Evolutionary conservation across 2,329 filamentous ascomycete genomes (phyloP), one percentile per base, ranked within the genome.

Genomic region (Tricladium varicosporioides): DNA sequence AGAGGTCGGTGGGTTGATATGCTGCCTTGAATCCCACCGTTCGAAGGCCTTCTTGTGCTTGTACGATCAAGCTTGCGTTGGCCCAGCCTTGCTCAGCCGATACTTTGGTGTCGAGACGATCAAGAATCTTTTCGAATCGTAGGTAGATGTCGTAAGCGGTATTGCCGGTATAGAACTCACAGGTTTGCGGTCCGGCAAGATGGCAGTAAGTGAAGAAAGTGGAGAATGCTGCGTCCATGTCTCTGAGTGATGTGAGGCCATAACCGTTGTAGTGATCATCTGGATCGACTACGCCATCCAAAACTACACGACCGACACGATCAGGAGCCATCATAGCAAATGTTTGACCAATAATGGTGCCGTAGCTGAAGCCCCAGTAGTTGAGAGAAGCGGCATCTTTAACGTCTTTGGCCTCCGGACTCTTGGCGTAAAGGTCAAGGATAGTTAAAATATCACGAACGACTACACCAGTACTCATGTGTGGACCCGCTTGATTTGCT

Each of bases 281-380:
- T 16, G 59, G 42, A 53, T 67, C 61, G 14, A 61, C 59, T 8
- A 61, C 57, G 2, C 60, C 62, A 36, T 64, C 62, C 16, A 60
- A 31, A 11, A 78, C 65, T 31, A 78, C 59, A 8, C 76, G 71
- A 0, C 72, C 74, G 10, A 78, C 66, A 15, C 70, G 65, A 2
- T 65, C 66, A 1, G 75, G 75, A 54, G 71, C 74, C 71, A 76
- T 71, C 2, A 72, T 71, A 7, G 74, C 74, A 53, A 77, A 76
- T 1, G 70, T 74, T 44, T 72, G 72, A 0, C 74, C 74, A 9
- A 76, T 65, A 40, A 40, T 40, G n/a, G 36, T 40, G 11, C 75
- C 75, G 56, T 81, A 81, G 4, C 76, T 79, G 44, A 79, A 72
- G 0, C 79, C 77, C 67, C 76, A 74, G 62, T 79, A 81, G 62